Evolutionary conservation across 305 asterid genomes (phyloP).

Genomic region (Fraxinus paxiana): DNA sequence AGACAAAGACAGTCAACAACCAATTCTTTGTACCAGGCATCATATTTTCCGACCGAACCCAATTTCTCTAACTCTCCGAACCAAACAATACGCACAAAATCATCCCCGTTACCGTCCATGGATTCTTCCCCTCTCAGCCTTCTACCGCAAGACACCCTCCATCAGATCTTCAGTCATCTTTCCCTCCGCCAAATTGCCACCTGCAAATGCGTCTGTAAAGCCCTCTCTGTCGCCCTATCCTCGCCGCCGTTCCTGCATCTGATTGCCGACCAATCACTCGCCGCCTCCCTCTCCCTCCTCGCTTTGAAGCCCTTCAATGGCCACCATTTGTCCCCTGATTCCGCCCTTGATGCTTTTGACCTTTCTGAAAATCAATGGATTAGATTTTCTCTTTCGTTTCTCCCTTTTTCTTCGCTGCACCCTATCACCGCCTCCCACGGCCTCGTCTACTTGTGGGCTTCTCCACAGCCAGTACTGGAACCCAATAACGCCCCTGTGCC

Average conservation of each 20-base stretch:
- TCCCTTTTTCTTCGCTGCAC: constrained; percentile 73
- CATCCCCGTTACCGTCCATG: constrained; percentile 31
- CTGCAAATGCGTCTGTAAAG: constrained; percentile 65
- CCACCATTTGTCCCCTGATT: constrained; percentile 43
- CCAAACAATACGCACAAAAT: not conserved
- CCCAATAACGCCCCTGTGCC: not conserved
- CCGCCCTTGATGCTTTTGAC: constrained; percentile 68
- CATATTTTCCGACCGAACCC: not conserved
- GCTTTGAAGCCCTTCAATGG: constrained; percentile 83
- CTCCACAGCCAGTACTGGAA: constrained; percentile 10
- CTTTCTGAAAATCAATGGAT: constrained; percentile 58
- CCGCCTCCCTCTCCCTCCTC: constrained; percentile 43
- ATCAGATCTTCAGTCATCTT: constrained; percentile 69
- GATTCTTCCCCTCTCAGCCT: constrained; percentile 68
- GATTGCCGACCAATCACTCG: constrained; percentile 46
- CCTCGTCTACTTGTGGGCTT: constrained; percentile 80
- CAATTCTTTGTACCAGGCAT: not conserved
- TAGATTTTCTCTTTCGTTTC: constrained; percentile 70
- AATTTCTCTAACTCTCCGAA: not conserved
- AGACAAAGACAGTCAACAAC: not conserved
- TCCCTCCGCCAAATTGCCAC: constrained; percentile 69
- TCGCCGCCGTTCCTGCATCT: constrained; percentile 61
- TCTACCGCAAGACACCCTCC: constrained; percentile 72
- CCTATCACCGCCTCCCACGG: constrained; percentile 83
- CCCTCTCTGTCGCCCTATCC: constrained; percentile 53